Base-by-base conservation (phyloP, 108 stramenopile genomes). In the Nitzschia palea region DNA sequence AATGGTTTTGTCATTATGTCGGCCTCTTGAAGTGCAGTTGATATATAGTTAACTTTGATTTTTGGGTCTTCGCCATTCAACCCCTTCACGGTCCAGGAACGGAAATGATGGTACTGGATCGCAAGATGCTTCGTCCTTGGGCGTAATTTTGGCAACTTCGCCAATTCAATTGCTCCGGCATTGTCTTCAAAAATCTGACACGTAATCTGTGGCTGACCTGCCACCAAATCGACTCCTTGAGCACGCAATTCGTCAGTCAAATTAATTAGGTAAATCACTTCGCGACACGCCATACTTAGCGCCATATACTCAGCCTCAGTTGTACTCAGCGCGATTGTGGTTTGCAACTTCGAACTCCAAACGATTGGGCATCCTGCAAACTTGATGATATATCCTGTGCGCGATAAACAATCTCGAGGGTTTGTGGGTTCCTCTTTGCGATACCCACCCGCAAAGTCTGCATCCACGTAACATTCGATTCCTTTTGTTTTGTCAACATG, bases 231-330 rank as follows among this genome's bases (percentile, higher is more conserved):
- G 44, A 35, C 14, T n/a, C 36, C 60, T 42, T 65, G 8, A n/a
- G 15, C 32, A 14, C 23, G 44, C 55, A 81, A 43, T 51, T 78
- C 76, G 25, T 77, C 18, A 12, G 74, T 42, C 18, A 81, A 4
- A 20, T 55, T 62, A 25, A 78, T 67, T 14, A 78, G 32, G 0
- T 74, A 71, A 17, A 79, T 75, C 4, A 64, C 67, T 40, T 67
- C 60, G 17, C 81, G 9, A 22, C 75, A 43, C 0, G 79, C 63
- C 17, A 34, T 29, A 17, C 15, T 17, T n/a, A 56, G n/a, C 4
- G 69, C 66, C 10, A 58, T 47, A 44, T 68, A 74, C 45, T 86
- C 85, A 23, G 79, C 63, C 51, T 86, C 79, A 42, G 67, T 77
- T 3, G 81, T 80, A 3, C 56, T 62, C 30, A 81, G n/a, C 8